phyloP scores from a whole-genome alignment of 805 yeast species.

The Schwanniomyces yamadae region DNA sequence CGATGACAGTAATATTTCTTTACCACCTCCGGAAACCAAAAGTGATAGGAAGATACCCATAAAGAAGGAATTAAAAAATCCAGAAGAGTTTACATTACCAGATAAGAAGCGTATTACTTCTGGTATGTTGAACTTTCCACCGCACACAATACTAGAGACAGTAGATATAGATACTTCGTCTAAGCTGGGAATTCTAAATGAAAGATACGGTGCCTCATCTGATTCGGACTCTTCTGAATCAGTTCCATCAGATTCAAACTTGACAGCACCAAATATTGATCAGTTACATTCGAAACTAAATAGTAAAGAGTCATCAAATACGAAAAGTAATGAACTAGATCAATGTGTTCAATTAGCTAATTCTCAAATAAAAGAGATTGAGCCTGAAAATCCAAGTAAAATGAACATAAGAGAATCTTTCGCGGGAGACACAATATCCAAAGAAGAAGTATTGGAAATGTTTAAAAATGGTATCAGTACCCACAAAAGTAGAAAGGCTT shows the following conservation, averaged over 20 bases:
- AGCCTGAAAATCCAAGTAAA: no score
- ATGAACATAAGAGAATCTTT: no score
- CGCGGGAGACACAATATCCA: constrained; percentile 11
- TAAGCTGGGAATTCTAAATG: background rate
- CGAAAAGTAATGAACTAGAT: no score
- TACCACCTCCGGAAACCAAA: constrained; percentile 36
- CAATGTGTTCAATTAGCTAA: no score
- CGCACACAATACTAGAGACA: constrained; percentile 25
- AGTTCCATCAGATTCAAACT: no score
- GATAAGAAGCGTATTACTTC: constrained; percentile 34
- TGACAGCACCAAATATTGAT: no score
- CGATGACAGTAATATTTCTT: constrained; percentile 22
- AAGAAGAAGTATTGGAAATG: constrained; percentile 18
- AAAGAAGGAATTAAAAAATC: constrained; percentile 15
- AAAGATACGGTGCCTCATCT: background rate
- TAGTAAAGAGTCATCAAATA: no score
- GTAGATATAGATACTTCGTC: constrained; percentile 8
- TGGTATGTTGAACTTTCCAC: constrained; percentile 40
- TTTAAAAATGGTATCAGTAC: constrained; percentile 21
- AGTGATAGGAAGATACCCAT: constrained; percentile 27
- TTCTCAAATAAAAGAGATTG: no score
- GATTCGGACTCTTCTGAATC: background rate
- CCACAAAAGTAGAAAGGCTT: constrained; percentile 3
- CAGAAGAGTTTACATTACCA: constrained; percentile 4
- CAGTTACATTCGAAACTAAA: no score